Percentiles rank a stretch among this genome's conserved stretches.
Evolutionary conservation across 306 rosid genomes (phyloP).

Genomic region (Rosa lucieae): DNA sequence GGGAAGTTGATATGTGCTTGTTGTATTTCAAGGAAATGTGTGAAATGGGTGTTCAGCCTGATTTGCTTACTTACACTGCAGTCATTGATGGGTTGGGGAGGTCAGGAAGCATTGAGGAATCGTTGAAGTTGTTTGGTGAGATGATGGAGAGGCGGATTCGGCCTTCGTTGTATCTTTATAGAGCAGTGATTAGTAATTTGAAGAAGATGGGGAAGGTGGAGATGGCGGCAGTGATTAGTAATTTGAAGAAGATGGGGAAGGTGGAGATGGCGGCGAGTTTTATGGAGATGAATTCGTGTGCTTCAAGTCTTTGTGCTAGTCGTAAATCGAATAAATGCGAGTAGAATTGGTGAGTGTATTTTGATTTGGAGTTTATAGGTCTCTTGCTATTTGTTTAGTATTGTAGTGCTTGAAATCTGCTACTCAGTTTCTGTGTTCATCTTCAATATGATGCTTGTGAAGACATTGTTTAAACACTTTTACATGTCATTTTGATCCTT

Average conservation of each 20-base stretch:
- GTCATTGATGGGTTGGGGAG: slow-evolving; percentile 63
- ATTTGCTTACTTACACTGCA: slow-evolving; percentile 77
- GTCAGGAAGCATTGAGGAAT: slow-evolving; percentile 64
- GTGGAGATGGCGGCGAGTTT: slow-evolving; percentile 56
- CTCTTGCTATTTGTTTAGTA: neutral
- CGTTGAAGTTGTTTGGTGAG: slow-evolving; percentile 56
- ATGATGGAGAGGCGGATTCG: slow-evolving; percentile 61
- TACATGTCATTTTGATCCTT: neutral
- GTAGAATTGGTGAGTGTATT: neutral
- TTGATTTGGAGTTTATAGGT: neutral
- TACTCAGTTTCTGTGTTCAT: neutral
- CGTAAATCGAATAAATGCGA: slow-evolving; percentile 40
- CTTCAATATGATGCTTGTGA: neutral
- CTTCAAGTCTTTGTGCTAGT: slow-evolving; percentile 41
- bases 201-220: slow-evolving; percentile 60
- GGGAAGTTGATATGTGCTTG: slow-evolving; percentile 58
- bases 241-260: too few species aligned
- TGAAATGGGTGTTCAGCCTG: slow-evolving; percentile 23
- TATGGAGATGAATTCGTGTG: slow-evolving; percentile 54
- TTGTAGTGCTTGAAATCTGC: too few species aligned
- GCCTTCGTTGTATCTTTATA: slow-evolving; percentile 60
- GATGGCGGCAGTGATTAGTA: too few species aligned
- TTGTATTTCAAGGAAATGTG: slow-evolving; percentile 65
- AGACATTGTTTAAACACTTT: too few species aligned
- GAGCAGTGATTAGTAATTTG: slow-evolving; percentile 49